Evolutionary conservation across 2,329 filamentous ascomycete species (phyloP).

Genomic region (Colletotrichum liaoningense): DNA sequence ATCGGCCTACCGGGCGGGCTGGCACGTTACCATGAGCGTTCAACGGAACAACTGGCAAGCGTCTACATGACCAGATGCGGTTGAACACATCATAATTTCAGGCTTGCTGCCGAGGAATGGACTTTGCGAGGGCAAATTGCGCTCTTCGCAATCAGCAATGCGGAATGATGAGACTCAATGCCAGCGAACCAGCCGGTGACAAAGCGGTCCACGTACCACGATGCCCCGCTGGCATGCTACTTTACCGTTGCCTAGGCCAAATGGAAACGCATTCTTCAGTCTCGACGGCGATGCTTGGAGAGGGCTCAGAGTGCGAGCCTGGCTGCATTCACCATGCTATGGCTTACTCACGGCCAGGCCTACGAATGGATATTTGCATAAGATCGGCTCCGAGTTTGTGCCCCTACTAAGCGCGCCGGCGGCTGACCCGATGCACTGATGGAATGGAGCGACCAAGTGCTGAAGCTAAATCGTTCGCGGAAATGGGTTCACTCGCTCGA

Average conservation of each 20-base stretch:
- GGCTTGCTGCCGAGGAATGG: slow-evolving; percentile 8
- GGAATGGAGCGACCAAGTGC: slow-evolving; percentile 12
- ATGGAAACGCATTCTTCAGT: slow-evolving; percentile 11
- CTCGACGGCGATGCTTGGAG: slow-evolving; percentile 8
- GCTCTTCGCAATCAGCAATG: slow-evolving; percentile 11
- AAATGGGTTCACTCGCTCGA: background rate
- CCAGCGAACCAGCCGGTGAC: slow-evolving; percentile 2
- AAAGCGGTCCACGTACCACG: background rate
- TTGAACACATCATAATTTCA: slow-evolving; percentile 11
- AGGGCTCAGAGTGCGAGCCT: slow-evolving; percentile 13
- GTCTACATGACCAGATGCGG: background rate
- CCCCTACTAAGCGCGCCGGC: background rate
- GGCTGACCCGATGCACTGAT: background rate
- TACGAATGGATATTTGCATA: background rate
- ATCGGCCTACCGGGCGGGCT: slow-evolving; percentile 1
- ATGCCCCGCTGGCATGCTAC: slow-evolving; percentile 12
- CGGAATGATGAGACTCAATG: slow-evolving; percentile 11
- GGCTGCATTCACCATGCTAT: slow-evolving; percentile 18
- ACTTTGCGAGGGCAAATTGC: background rate
- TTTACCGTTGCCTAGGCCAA: slow-evolving; percentile 12
- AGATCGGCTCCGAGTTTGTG: background rate
- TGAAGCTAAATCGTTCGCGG: slow-evolving; percentile 12
- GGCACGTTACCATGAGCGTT: background rate
- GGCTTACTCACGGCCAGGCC: slow-evolving; percentile 12
- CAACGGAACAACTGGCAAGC: background rate